phyloP scores from a whole-genome alignment of 2,329 filamentous ascomycete genomes.

The Fusarium oligoseptatum region DNA sequence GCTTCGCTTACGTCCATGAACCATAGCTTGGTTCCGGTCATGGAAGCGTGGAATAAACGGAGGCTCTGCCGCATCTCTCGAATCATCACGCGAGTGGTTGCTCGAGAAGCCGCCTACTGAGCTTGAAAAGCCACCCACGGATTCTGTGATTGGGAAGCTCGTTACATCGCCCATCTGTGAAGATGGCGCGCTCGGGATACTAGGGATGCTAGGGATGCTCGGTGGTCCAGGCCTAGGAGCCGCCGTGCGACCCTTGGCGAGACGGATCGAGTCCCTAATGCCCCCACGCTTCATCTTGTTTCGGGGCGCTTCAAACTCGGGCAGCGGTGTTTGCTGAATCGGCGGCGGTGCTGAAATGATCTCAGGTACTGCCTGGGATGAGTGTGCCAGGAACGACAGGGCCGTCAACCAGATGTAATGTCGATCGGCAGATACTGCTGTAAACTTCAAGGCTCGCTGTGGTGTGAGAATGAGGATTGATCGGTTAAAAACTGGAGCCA shows the following conservation, averaged over 20 bases:
- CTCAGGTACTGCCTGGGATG: conserved; percentile 83
- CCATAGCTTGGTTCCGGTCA: conserved; percentile 63
- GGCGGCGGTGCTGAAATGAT: conserved; percentile 70
- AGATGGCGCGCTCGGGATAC: conserved; percentile 54
- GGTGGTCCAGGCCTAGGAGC: conserved; percentile 61
- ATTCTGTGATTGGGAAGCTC: conserved; percentile 56
- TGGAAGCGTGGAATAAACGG: conserved; percentile 79
- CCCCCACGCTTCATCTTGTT: conserved; percentile 63
- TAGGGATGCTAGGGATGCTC: conserved; percentile 65
- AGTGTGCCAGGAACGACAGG: conserved; percentile 93
- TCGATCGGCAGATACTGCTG: conserved; percentile 82
- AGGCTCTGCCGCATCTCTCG: conserved; percentile 75
- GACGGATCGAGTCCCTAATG: conserved; percentile 89
- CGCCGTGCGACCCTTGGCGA: conserved; percentile 79
- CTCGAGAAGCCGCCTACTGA: conserved; percentile 54
- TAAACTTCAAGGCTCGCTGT: conserved; percentile 94
- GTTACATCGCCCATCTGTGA: conserved; percentile 53
- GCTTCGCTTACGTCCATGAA: conserved; percentile 87
- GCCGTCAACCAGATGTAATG: conserved; percentile 97
- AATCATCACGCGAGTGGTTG: conserved; percentile 62
- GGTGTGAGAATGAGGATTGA: conserved; percentile 96
- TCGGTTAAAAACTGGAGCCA: conserved; percentile 80
- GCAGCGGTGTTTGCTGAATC: conserved; percentile 55
- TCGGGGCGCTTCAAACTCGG: conserved; percentile 65
- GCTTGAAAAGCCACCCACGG: conserved; percentile 53